Percentiles rank a stretch among this genome's conserved stretches.
These are phyloP conservation scores for Penicillium sclerotiorum DNA, from an alignment of 2,329 filamentous ascomycete species.

Conservation along the genomic window DNA sequence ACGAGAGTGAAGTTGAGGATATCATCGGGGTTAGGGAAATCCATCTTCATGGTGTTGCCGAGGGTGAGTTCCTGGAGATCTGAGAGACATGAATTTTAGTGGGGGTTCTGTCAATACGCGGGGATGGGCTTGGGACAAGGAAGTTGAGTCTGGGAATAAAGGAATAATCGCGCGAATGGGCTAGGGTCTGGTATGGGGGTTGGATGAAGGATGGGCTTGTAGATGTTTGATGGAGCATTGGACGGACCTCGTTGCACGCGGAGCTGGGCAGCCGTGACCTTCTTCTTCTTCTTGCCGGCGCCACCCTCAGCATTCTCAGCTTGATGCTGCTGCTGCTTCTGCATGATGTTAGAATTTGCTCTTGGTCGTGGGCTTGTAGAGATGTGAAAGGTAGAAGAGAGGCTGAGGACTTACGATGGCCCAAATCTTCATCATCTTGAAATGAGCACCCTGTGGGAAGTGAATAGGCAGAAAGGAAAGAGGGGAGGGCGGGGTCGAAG, in stretches of 20 bases:
- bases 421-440: constrained; percentile 98
- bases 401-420: constrained; percentile 73
- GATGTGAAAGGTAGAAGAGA: too few relatives aligned
- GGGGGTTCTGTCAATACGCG: too few relatives aligned
- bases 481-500: background rate
- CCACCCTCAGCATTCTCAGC: constrained; percentile 88
- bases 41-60: constrained; percentile 58
- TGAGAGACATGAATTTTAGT: too few relatives aligned
- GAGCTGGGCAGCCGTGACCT: constrained; percentile 93
- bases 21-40: constrained; percentile 61
- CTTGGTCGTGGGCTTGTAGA: too few relatives aligned
- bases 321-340: constrained; percentile 86
- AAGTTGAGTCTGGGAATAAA: background rate
- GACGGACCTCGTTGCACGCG: constrained; percentile 88
- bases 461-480: background rate
- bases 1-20: constrained; percentile 57
- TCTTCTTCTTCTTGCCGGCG: constrained; percentile 87
- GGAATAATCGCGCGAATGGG: background rate
- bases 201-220: background rate
- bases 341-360: constrained; percentile 23
- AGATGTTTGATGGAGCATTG: background rate
- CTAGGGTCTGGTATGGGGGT: background rate
- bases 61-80: constrained; percentile 55
- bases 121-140: too few relatives aligned
- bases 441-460: constrained; percentile 21